Evolutionary conservation across 75 land plant genomes (phyloP), one percentile per base, ranked within the genome.

Genomic region (Ceratopteris richardii): DNA sequence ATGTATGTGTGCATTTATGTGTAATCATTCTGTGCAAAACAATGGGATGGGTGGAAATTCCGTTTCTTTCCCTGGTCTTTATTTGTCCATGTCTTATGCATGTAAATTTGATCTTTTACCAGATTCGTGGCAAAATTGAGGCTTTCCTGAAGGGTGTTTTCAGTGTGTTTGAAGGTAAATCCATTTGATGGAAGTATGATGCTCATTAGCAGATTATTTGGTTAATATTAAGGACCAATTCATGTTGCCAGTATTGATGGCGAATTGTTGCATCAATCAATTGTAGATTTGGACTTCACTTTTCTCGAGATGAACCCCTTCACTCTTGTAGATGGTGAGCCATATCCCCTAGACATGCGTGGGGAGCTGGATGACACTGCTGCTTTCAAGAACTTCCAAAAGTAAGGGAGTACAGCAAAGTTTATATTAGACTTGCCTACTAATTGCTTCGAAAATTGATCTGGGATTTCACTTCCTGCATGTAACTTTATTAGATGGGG

Each of bases 281-380:
- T 44, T 61, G 21, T 66, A 77, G 80, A 77, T 31, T 48, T 77
- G 67, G 80, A 77, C 54, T 77, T 77, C 71, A 74, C 80, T 24
- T 58, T 77, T 33, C 37, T 77, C 29, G 80, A 77, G 57, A 77
- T 77, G 80, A 77, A 77, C 58, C 80, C 78, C 25, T 77, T 77
- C 44, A 77, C 80, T 20, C 44, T 77, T 26, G 78, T 77, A 18
- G 54, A 67, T 51, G 80, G 80, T 1, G 62, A 62, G 29, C 78
- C 80, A 27, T 77, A 67, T 53, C 80, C 80, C 29, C 67, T 77
- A 46, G 80, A 77, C 60, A 77, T 77, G 80, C 66, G 80, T 21
- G 80, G 80, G 24, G 80, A 77, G 51, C 51, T 77, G 36, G 80
- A 77, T 59, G 78, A 77, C 51, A 77, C 80, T 39, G 77, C 72